Evolutionary conservation across 2,329 filamentous ascomycete genomes (phyloP), one percentile per base, ranked within the genome.

Genomic region (Phyllosticta ampelicida): DNA sequence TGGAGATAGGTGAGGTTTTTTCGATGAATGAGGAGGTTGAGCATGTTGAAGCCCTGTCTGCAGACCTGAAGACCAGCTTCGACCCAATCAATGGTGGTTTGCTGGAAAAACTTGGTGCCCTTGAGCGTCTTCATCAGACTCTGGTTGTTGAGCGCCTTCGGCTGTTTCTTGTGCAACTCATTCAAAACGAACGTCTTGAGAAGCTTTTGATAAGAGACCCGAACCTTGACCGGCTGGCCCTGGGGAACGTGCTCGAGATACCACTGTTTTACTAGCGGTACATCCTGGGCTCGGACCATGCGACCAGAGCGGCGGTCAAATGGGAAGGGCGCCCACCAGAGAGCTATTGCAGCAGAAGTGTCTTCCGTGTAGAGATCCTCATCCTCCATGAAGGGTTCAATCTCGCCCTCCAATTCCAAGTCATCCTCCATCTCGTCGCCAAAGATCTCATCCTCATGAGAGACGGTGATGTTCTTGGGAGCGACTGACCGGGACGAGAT

Each of bases 1-100:
- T 99, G 95, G 58, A 99, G 81, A 69, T 99, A 99, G 0, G 94
- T 99, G 65, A 99, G 77, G 72, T 99, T 99, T 80, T 99, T 99
- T 67, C 94, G 87, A 70, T 99, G 94, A 64, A 99, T 99, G 64
- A 99, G 78, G 56, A 99, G 79, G 68, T 99, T 99, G 60, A 99
- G 79, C 92, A 99, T 99, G 75, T 99, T 99, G 80, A 96, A 99
- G 58, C 94, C 94, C 71, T 99, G 94, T 54, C 94, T 85, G 72
- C 94, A 99, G 62, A 99, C 94, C 75, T 99, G 95, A 68, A 99
- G 80, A 76, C 95, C 94, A 65, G 95, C 94, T 76, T 99, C 94
- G 49, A 99, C 94, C 94, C 94, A 99, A 71, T 99, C 94, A 63
- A 99, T 97, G 9, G 90, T 96, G 2, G 94, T 99, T 74, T 97